A percentile compares a stretch with the other conserved stretches of the same genome.
Conservation (phyloP, 2,329 filamentous ascomycete species). For the Penicillium sp. region DNA sequence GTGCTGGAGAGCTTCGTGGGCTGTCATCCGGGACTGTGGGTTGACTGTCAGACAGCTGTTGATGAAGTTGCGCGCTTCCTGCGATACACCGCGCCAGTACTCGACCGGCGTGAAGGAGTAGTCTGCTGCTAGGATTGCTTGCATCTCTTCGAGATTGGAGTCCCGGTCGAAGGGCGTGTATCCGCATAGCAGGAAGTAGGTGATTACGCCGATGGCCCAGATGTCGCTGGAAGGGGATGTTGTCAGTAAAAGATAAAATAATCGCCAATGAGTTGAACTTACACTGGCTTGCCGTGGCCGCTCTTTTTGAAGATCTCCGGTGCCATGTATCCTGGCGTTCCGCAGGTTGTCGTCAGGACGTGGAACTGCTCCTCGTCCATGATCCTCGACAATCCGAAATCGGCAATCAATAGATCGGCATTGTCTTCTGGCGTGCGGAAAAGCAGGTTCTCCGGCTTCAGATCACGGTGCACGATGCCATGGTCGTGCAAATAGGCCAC, state of each 20-base stretch:
- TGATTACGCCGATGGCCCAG: slow-evolving; percentile 98
- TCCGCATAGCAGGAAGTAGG: slow-evolving; percentile 95
- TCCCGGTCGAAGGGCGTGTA: slow-evolving; percentile 98
- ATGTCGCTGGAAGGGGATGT: slow-evolving; percentile 62
- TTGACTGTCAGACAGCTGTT: slow-evolving; percentile 88
- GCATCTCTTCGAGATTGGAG: slow-evolving; percentile 98
- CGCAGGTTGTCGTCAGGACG: slow-evolving; percentile 94
- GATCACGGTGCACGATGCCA: slow-evolving; percentile 94
- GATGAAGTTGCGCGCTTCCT: slow-evolving; percentile 87
- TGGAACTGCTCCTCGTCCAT: slow-evolving; percentile 99
- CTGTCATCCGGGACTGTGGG: slow-evolving; percentile 81
- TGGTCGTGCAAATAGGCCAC: slow-evolving; percentile 98
- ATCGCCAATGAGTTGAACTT: slow-evolving; percentile 30
- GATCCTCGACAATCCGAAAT: slow-evolving; percentile 92
- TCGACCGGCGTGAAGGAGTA: slow-evolving; percentile 93
- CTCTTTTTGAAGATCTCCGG: slow-evolving; percentile 99
- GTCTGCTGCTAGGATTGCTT: slow-evolving; percentile 93
- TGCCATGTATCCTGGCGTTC: slow-evolving; percentile 98
- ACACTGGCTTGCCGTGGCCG: slow-evolving; percentile 95
- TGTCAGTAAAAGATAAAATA: background rate
- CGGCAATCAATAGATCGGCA: slow-evolving; percentile 91
- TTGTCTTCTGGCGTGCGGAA: slow-evolving; percentile 98
- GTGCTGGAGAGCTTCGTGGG: slow-evolving; percentile 71
- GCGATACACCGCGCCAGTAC: slow-evolving; percentile 94
- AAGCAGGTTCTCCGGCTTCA: slow-evolving; percentile 95